Percentiles rank a stretch among this genome's conserved stretches.
Conservation (phyloP, 768 basidiomycete species). For the Leucosporidium yakuticum region DNA sequence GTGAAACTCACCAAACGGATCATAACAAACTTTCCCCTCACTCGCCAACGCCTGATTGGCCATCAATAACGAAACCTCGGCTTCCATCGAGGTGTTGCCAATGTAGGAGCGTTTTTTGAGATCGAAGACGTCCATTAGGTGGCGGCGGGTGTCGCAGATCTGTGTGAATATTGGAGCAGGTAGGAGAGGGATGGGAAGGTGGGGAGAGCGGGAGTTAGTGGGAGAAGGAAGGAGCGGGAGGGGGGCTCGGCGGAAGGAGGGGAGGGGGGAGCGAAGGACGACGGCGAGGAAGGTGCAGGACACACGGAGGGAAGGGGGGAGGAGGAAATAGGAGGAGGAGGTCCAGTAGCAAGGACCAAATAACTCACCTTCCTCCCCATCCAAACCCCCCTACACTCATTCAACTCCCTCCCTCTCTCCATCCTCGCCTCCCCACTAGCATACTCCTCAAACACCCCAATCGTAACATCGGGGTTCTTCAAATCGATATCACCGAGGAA, state of each 20-base stretch:
- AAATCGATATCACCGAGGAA: conserved; percentile 75
- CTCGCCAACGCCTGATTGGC: conserved; percentile 90
- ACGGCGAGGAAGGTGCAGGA: too few species aligned
- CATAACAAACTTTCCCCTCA: conserved; percentile 85
- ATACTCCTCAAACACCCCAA: conserved; percentile 37
- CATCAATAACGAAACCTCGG: conserved; percentile 91
- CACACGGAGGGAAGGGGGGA: too few species aligned
- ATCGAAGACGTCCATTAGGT: conserved; percentile 63
- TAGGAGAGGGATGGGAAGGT: neutral
- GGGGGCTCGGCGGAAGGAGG: too few species aligned
- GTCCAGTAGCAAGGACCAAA: neutral
- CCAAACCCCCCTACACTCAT: conserved; percentile 52
- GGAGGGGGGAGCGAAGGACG: too few species aligned
- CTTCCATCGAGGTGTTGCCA: conserved; percentile 97
- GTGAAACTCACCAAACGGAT: conserved; percentile 69
- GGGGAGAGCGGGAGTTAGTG: too few species aligned
- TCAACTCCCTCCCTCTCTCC: conserved; percentile 25
- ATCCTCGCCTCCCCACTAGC: conserved; percentile 8
- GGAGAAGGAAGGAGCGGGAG: too few species aligned
- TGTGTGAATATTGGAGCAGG: conserved; percentile 1
- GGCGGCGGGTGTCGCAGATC: conserved; percentile 44
- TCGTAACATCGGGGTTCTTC: conserved; percentile 47
- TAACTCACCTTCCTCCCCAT: conserved; percentile 78
- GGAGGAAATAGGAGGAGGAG: too few species aligned
- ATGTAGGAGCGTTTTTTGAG: conserved; percentile 85